Percentiles rank a stretch among this genome's conserved stretches.
These are phyloP conservation scores for Aureobasidium sp. DNA, from an alignment of 2,329 filamentous ascomycete genomes.

Conservation along the genomic window DNA sequence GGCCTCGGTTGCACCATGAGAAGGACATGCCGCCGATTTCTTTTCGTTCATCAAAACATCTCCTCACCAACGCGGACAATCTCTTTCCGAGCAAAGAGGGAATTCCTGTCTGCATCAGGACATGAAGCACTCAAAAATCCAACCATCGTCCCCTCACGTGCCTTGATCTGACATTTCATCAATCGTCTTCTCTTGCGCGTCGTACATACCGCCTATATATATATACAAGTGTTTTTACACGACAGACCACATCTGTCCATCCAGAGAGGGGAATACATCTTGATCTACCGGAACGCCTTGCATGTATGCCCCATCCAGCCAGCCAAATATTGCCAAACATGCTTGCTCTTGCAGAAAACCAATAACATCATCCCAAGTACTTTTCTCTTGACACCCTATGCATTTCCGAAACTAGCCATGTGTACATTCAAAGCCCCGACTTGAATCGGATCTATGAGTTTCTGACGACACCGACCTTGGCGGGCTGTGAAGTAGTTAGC, in stretches of 20 bases:
- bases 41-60: no score
- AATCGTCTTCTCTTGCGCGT: not conserved
- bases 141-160: not conserved
- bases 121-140: no score
- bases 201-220: slow-evolving; percentile 1
- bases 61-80: no score
- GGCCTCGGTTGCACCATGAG: no score
- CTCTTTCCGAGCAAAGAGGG: no score
- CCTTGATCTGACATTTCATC: not conserved
- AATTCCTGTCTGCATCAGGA: no score
- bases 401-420: not conserved
- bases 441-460: slow-evolving; percentile 48
- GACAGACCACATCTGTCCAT: not conserved
- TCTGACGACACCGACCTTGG: slow-evolving; percentile 95
- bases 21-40: no score
- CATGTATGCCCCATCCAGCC: not conserved
- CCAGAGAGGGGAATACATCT: slow-evolving; percentile 10
- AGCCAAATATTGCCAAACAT: slow-evolving; percentile 5
- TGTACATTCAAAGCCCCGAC: not conserved
- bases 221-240: slow-evolving; percentile 13
- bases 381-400: not conserved
- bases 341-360: not conserved
- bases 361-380: not conserved
- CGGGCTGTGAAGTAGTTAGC: slow-evolving; percentile 45
- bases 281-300: slow-evolving; percentile 14